Base-by-base conservation (phyloP, 2,329 filamentous ascomycete genomes). In the Sporothrix dimorphospora region DNA sequence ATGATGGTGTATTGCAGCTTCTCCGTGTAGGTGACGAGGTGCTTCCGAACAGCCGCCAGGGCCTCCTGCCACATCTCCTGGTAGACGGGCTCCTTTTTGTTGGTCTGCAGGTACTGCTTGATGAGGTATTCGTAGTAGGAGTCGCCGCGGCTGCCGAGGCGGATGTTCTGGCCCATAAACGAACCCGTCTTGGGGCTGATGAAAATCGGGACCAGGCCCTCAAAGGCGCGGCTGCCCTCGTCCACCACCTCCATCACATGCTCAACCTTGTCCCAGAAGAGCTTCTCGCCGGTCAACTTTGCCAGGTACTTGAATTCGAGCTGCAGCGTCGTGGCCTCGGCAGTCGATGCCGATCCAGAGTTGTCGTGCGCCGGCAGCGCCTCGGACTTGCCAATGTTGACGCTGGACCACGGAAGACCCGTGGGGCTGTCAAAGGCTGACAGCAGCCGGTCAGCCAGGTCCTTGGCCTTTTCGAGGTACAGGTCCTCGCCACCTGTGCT, bases 111-210 rank as follows among this genome's bases (percentile, higher is more conserved):
- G 79, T 97, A 98, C 81, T 99, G 96, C 83, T 99, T 99, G 85
- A 98, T 97, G 68, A 99, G 89, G 80, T 99, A 99, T 82, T 99
- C 94, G 82, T 99, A 99, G 83, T 98, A 99, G 65, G 94, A 98
- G 83, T 99, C 96, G 61, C 96, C 96, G 74, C 96, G 89, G 80
- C 94, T 98, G 51, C 96, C 96, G 27, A 98, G 86, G 21, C 96
- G 92, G 78, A 99, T 95, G 78, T 98, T 97, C 24, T 89, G 82
- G 24, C 93, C 94, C 68, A 89, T 87, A 82, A 98, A 99, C 70
- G 89, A 83, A 72, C 96, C 96, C 14, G 85, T 89, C 38, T 90
- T 88, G 4, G 96, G 89, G 79, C 94, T 90, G 76, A 99, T 91
- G 81, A 92, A 98, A 78, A 98, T 98, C 45, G 95, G 96, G 3